Percentiles rank a stretch among this genome's conserved stretches.
These are phyloP conservation scores for Ogataea zsoltii DNA, from an alignment of 805 yeast species.

Conservation along the genomic window DNA sequence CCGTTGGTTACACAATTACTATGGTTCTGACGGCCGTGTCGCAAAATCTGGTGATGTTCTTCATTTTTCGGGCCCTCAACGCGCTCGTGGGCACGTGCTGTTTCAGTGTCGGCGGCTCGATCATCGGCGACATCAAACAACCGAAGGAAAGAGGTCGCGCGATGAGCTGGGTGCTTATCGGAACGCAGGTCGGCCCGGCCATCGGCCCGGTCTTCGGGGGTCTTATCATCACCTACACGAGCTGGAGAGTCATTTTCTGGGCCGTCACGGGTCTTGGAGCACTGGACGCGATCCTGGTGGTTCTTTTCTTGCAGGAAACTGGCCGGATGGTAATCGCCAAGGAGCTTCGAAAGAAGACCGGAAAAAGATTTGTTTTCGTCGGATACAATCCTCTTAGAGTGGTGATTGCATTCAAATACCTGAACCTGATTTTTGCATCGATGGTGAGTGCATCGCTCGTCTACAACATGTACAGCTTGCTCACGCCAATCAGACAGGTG, in stretches of 20 bases:
- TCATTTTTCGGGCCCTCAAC: slow-evolving; percentile 48
- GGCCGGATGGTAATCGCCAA: slow-evolving; percentile 33
- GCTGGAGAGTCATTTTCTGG: slow-evolving; percentile 57
- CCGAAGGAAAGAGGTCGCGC: slow-evolving; percentile 54
- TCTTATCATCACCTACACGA: slow-evolving; percentile 47
- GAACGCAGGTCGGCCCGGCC: slow-evolving; percentile 56
- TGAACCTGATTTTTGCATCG: slow-evolving; percentile 46
- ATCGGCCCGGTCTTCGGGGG: slow-evolving; percentile 57
- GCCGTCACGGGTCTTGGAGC: slow-evolving; percentile 47
- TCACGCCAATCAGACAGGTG: slow-evolving; percentile 57
- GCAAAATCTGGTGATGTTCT: slow-evolving; percentile 54
- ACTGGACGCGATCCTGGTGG: slow-evolving; percentile 34
- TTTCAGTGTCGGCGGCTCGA: slow-evolving; percentile 52
- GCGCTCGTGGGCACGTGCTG: slow-evolving; percentile 58
- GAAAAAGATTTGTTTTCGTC: slow-evolving; percentile 42
- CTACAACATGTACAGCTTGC: slow-evolving; percentile 51
- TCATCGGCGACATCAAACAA: slow-evolving; percentile 50
- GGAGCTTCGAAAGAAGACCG: slow-evolving; percentile 29
- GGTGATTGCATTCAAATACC: slow-evolving; percentile 41
- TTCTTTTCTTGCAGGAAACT: slow-evolving; percentile 50
- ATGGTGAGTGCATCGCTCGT: slow-evolving; percentile 41
- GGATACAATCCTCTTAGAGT: slow-evolving; percentile 48
- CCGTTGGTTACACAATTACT: slow-evolving; percentile 30
- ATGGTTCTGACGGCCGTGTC: slow-evolving; percentile 41
- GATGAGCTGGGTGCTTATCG: slow-evolving; percentile 49